Evolutionary conservation across 2,329 filamentous ascomycete species (phyloP), one percentile per base, ranked within the genome.

Genomic region (Penicillium sclerotigenum): DNA sequence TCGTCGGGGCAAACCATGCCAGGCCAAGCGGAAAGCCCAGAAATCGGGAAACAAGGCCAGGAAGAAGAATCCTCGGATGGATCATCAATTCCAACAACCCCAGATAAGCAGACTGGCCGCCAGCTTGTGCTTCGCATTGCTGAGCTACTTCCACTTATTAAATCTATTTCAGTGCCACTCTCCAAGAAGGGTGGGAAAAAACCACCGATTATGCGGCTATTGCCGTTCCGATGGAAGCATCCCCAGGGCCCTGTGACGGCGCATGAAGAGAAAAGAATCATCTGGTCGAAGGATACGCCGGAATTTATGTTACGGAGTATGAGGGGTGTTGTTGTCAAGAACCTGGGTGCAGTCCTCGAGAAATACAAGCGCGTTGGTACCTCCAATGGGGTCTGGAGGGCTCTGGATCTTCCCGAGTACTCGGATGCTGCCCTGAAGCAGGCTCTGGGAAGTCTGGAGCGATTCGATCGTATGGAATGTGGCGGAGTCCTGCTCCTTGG

Each of bases 261-360:
- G 7, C 43, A 49, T 2, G 63, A 72, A 13, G 55, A 72, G 22
- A 67, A 63, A 28, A 65, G 66, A 5, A 51, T 79, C 13, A 66
- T 78, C 1, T 82, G 79, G 79, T 71, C 77, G 14, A 65, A 75
- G 47, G 78, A 82, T 62, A 80, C 81, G 75, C 65, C 77, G 4
- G 67, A 71, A 3, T 72, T 79, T 43, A 62, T 80, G 4, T 59
- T 77, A 0, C 61, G 59, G 7, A 58, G 72, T 43, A 67, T 80
- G 66, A 71, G 72, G 20, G 69, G 65, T 42, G 66, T 72, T 10
- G 67, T 73, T 0, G 45, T 71, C 8, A 71, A 69, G 49, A 67
- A 69, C n/a, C 58, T 82, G 42, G 67, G 69, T 37, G 73, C 67
- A 56, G 67, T 59, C 20, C 67, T 60, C 61, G 47, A 69, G 38